Evolutionary conservation across 2,329 filamentous ascomycete genomes (phyloP).

Genomic region (Stemphylium lycopersici): DNA sequence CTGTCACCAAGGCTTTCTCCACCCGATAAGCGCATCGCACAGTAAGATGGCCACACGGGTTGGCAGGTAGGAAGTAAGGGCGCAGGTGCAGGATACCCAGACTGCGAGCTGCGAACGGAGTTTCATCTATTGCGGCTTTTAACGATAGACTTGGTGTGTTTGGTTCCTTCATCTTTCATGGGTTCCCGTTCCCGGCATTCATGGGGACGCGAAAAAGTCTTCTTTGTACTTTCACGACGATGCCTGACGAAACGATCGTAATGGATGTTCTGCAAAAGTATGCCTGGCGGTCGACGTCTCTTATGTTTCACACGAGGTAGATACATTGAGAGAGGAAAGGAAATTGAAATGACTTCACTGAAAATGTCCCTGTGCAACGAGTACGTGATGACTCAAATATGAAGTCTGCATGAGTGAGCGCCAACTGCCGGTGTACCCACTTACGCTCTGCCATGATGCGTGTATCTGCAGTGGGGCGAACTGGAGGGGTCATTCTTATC

Average conservation of each 20-base stretch:
- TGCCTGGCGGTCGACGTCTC: constrained; percentile 27
- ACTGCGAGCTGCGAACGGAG: constrained; percentile 38
- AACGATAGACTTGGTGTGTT: constrained; percentile 46
- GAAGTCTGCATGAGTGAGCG: too few species aligned
- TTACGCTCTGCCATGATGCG: too few species aligned
- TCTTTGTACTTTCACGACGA: constrained; percentile 38
- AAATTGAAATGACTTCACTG: constrained; percentile 25
- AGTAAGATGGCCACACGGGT: constrained; percentile 10
- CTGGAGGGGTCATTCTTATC: too few species aligned
- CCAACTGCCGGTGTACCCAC: too few species aligned
- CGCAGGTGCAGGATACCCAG: constrained; percentile 40
- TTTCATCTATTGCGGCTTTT: constrained; percentile 41
- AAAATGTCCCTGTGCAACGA: neutral
- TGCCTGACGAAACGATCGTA: constrained; percentile 36
- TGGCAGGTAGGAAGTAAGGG: constrained; percentile 26
- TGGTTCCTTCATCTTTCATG: constrained; percentile 36
- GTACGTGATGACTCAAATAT: too few species aligned
- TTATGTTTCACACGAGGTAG: constrained; percentile 27
- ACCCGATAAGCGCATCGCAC: constrained; percentile 68
- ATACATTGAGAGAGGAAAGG: constrained; percentile 21
- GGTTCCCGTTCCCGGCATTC: constrained; percentile 34
- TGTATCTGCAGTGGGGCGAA: too few species aligned
- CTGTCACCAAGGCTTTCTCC: constrained; percentile 98
- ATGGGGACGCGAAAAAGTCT: constrained; percentile 33
- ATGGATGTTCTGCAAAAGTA: constrained; percentile 33